A percentile compares a stretch with the other conserved stretches of the same genome.
phyloP scores from a whole-genome alignment of 441 rosid genomes.

The Daphne laureola region DNA sequence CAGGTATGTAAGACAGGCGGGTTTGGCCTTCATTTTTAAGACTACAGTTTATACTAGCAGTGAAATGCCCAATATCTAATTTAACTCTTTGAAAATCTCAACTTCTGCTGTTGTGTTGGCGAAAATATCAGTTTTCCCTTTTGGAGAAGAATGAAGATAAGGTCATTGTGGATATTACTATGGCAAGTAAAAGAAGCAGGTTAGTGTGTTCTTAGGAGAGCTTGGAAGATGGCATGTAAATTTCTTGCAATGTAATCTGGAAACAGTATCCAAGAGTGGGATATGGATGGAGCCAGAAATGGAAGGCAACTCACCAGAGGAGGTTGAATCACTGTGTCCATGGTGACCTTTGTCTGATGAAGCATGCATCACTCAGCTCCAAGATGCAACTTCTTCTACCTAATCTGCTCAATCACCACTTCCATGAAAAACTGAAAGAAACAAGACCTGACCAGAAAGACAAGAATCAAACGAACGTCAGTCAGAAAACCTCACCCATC shows the following conservation, averaged over 20 bases:
- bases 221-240: not conserved
- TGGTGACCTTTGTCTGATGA: slow-evolving; percentile 15
- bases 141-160: too few relatives aligned
- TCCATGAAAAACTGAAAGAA: slow-evolving; percentile 6
- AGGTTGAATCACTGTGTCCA: slow-evolving; percentile 68
- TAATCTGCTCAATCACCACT: slow-evolving; percentile 9
- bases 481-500: slow-evolving; percentile 16
- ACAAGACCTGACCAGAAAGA: slow-evolving; percentile 13
- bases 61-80: too few relatives aligned
- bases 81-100: too few relatives aligned
- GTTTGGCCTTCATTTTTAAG: slow-evolving; percentile 1
- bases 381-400: slow-evolving; percentile 2
- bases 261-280: slow-evolving; percentile 1
- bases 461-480: slow-evolving; percentile 14
- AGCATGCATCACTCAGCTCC: slow-evolving; percentile 12
- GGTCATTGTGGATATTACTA: too few relatives aligned
- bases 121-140: too few relatives aligned
- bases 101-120: too few relatives aligned
- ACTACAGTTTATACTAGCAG: too few relatives aligned
- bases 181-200: not conserved
- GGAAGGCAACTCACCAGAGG: slow-evolving; percentile 45
- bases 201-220: not conserved
- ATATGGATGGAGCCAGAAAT: not conserved
- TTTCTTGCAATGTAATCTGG: too few relatives aligned
- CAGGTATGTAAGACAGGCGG: not conserved